A percentile compares a stretch with the other conserved stretches of the same genome.
These are phyloP conservation scores for Aspergillus tanneri DNA, from an alignment of 2,329 filamentous ascomycete genomes.

Conservation along the genomic window DNA sequence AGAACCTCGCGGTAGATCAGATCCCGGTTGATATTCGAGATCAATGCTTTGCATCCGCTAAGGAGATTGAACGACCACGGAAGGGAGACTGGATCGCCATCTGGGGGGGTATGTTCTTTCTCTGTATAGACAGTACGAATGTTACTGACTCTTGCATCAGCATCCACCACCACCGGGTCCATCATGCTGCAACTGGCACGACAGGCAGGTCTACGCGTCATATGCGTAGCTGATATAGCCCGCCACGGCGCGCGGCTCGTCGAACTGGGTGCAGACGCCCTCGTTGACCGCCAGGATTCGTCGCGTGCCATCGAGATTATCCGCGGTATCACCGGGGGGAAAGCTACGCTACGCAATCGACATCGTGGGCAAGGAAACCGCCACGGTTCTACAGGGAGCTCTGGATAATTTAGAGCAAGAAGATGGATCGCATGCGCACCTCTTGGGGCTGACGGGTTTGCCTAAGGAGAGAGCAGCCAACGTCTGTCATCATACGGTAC, in stretches of 20 bases:
- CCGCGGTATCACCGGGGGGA: constrained; percentile 55
- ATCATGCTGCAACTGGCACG: constrained; percentile 67
- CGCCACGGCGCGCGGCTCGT: constrained; percentile 63
- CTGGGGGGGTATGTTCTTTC: constrained; percentile 68
- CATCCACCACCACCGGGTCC: constrained; percentile 68
- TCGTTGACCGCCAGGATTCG: constrained; percentile 68
- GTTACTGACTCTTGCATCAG: too few species aligned
- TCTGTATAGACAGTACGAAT: too few species aligned
- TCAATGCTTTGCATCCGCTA: constrained; percentile 62
- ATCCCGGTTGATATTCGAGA: constrained; percentile 62
- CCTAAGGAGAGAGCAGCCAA: constrained; percentile 56
- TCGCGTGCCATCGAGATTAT: constrained; percentile 66
- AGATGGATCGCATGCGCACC: constrained; percentile 48
- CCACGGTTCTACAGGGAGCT: constrained; percentile 56
- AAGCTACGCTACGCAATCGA: constrained; percentile 67
- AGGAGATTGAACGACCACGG: constrained; percentile 53
- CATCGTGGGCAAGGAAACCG: constrained; percentile 64
- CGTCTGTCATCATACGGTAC: constrained; percentile 63
- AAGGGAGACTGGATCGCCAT: constrained; percentile 69
- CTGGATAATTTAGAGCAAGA: constrained; percentile 34
- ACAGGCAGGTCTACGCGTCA: constrained; percentile 63
- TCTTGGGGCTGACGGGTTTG: constrained; percentile 66
- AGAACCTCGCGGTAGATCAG: too few species aligned
- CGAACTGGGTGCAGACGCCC: constrained; percentile 57
- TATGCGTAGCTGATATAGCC: constrained; percentile 65